phyloP scores from a whole-genome alignment of 164 flowering plant species.

The Protea cynaroides region DNA sequence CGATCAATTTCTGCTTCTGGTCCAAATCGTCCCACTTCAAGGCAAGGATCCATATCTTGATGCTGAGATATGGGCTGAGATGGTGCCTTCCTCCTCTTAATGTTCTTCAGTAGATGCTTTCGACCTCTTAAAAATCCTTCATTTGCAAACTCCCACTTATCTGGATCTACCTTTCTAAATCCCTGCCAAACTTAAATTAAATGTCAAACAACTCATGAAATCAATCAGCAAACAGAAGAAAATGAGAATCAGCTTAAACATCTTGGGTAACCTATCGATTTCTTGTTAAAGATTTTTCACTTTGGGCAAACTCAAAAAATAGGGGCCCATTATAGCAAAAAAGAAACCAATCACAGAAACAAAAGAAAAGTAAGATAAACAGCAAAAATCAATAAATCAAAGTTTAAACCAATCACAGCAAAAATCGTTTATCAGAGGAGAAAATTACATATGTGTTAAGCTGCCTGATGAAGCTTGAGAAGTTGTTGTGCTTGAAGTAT shows the following conservation, averaged over 20 bases:
- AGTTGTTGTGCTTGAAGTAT: slow-evolving; percentile 82
- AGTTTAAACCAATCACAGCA: too few relatives aligned
- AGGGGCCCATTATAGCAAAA: background rate
- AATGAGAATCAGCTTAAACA: too few relatives aligned
- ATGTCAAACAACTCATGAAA: background rate
- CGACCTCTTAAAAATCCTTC: slow-evolving; percentile 76
- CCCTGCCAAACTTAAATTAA: slow-evolving; percentile 53
- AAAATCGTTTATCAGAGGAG: background rate
- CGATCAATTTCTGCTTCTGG: slow-evolving; percentile 56
- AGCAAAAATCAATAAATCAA: background rate
- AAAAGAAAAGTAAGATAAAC: background rate
- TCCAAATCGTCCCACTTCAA: slow-evolving; percentile 62
- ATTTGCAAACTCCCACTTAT: slow-evolving; percentile 88
- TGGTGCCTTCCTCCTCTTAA: slow-evolving; percentile 53
- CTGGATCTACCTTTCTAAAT: slow-evolving; percentile 79
- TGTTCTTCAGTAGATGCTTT: slow-evolving; percentile 54
- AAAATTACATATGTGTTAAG: slow-evolving; percentile 76
- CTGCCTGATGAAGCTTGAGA: slow-evolving; percentile 87
- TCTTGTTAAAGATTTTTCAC: too few relatives aligned
- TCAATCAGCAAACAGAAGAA: background rate
- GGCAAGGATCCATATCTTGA: slow-evolving; percentile 36
- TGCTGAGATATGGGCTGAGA: slow-evolving; percentile 21
- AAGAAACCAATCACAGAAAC: background rate
- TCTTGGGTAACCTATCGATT: too few relatives aligned
- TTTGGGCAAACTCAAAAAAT: background rate